A percentile compares a stretch with the other conserved stretches of the same genome.
Conservation (phyloP, 2,329 filamentous ascomycete genomes). For the Ceratocystis huliohia region DNA sequence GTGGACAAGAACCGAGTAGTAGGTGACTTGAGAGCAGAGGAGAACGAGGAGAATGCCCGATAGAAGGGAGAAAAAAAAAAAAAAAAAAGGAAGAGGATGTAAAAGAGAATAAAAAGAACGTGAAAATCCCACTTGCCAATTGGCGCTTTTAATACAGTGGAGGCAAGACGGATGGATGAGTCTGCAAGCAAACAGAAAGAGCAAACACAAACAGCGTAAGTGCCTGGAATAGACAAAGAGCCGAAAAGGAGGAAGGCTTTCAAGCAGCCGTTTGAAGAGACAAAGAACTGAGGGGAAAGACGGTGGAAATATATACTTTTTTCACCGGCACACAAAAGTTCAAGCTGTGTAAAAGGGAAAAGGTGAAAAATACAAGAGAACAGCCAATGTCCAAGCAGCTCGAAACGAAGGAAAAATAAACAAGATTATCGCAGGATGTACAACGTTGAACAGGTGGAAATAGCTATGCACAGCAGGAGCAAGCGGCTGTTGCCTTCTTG, state of each 20-base stretch:
- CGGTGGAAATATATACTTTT: neutral
- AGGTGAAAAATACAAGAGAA: neutral
- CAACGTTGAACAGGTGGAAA: neutral
- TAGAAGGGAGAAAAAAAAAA: constrained; percentile 15
- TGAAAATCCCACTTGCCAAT: neutral
- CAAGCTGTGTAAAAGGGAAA: no score
- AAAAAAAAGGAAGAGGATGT: neutral
- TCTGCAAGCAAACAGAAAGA: constrained; percentile 16
- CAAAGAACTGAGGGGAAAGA: neutral
- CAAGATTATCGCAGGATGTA: neutral
- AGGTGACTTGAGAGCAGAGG: constrained; percentile 10
- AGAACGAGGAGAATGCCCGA: neutral
- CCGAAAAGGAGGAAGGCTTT: neutral
- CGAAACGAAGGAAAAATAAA: neutral
- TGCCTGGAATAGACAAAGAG: constrained; percentile 16
- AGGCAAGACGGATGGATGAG: constrained; percentile 4
- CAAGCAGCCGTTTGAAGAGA: neutral
- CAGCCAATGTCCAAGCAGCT: neutral
- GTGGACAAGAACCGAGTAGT: constrained; percentile 16
- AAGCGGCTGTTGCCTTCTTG: neutral
- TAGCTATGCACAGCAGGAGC: neutral
- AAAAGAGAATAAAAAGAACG: constrained; percentile 5
- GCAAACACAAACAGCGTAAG: constrained; percentile 13
- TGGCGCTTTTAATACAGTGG: constrained; percentile 10
- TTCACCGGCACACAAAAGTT: neutral